Conservation (phyloP, 768 basidiomycete genomes). For the Tricholoma saponaceum region DNA sequence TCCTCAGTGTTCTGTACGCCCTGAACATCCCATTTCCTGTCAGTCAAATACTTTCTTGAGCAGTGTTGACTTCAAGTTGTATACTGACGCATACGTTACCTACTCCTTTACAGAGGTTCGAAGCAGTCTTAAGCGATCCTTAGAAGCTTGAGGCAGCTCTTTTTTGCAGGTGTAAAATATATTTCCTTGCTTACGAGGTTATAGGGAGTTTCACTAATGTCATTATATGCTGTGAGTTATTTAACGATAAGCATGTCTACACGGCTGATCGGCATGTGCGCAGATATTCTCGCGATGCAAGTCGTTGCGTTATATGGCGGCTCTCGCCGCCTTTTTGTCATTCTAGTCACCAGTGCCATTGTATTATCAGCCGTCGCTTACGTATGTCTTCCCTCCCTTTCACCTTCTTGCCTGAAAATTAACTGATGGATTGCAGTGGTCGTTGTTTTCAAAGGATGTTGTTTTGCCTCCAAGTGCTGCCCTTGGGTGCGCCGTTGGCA, state of each 20-base stretch:
- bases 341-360: background rate
- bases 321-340: background rate
- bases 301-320: background rate
- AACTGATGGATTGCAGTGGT: background rate
- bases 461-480: background rate
- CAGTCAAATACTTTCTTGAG: background rate
- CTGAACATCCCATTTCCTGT: background rate
- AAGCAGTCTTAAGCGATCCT: background rate
- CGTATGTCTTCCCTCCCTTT: background rate
- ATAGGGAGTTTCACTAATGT: background rate
- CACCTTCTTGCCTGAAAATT: background rate
- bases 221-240: slow-evolving; percentile 1
- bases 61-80: too few relatives aligned
- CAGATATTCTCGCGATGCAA: background rate
- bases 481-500: background rate
- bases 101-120: background rate
- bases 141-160: background rate
- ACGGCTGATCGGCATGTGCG: background rate
- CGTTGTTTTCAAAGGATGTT: background rate
- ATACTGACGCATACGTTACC: background rate
- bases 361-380: background rate
- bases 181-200: background rate
- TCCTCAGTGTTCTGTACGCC: slow-evolving; percentile 5
- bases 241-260: background rate
- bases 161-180: background rate